These are phyloP conservation scores for Nicotiana tomentosiformis DNA, from an alignment of 257 asterid genomes.

Conservation along the genomic window DNA sequence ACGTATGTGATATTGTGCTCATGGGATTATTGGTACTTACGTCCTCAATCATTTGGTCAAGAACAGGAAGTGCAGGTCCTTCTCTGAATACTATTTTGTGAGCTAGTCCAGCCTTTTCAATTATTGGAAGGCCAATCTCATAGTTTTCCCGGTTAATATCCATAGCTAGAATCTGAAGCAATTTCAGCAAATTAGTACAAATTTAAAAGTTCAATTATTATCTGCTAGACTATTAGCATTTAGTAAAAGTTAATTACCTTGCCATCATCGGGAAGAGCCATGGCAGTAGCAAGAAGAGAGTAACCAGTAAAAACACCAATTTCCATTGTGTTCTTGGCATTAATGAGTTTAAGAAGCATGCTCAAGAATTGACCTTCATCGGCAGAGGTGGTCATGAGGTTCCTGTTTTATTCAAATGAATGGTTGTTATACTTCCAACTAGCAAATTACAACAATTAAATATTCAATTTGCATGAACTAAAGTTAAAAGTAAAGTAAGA, in stretches of 20 bases:
- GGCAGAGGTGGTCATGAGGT: constrained; percentile 53
- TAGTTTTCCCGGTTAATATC: constrained; percentile 48
- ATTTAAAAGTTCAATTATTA: neutral
- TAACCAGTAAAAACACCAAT: constrained; percentile 61
- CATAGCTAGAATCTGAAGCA: constrained; percentile 38
- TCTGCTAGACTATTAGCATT: neutral
- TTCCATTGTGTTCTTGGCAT: constrained; percentile 49
- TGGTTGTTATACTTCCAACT: neutral
- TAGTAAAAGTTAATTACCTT: constrained; percentile 18
- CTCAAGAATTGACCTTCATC: constrained; percentile 52
- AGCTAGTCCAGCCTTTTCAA: constrained; percentile 37
- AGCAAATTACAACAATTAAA: neutral
- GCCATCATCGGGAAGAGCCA: constrained; percentile 51
- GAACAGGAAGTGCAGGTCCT: constrained; percentile 17
- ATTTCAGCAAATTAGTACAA: neutral
- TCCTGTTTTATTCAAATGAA: constrained; percentile 22
- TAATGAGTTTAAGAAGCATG: constrained; percentile 50
- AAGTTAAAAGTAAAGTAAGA: neutral
- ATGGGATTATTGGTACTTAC: neutral
- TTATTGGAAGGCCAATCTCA: constrained; percentile 46
- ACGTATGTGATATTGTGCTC: too few relatives aligned
- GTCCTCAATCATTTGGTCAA: constrained; percentile 16
- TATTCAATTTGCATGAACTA: neutral
- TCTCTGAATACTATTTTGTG: constrained; percentile 43
- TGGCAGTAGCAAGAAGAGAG: constrained; percentile 54